Base-by-base conservation (phyloP, 2,329 filamentous ascomycete genomes). In the Phialemonium atrogriseum region DNA sequence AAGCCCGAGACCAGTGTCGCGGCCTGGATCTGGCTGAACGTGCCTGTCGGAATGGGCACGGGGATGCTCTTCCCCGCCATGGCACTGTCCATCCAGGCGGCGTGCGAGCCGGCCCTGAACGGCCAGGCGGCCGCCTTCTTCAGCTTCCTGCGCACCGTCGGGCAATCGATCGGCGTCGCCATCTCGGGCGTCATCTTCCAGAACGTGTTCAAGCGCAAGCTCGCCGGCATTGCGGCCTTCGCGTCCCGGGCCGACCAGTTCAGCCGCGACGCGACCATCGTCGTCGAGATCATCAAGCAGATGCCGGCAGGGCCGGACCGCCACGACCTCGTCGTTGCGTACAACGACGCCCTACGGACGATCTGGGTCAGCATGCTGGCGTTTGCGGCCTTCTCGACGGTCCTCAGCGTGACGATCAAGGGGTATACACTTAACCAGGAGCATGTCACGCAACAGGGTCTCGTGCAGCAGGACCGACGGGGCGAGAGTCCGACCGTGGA, bases 121-220 rank as follows among this genome's bases (percentile, higher is more conserved):
- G 61, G 66, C 35, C 69, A 80, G 44, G 68, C 77, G 24, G 69
- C 74, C 2, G 77, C 72, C 9, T 72, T 84, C 59, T 81, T 78
- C 54, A 70, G 68, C 32, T 84, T 85, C 59, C 67, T 77, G 44
- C 69, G 77, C 10, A 67, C 70, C 2, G 66, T 83, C 15, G 80
- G 80, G 1, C 76, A 82, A 48, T 64, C 71, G 0, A 54, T 83
- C 8, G 79, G 79, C 15, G 73, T 84, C 3, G 77, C 79, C 2
- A 62, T 82, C 31, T 73, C 75, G 2, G 78, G 80, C 4, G 75
- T 79, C 19, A 67, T 81, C 32, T 84, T 84, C 56, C 77, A 84
- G 52, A 84, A 83, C 41, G 63, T 66, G 35, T 70, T 80, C 55
- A 59, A 57, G 33, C 54, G 53, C 26, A 66, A 71, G 38, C 51